Evolutionary conservation across 768 basidiomycete genomes (phyloP), one percentile per base, ranked within the genome.

Genomic region (Pholiota molesta): DNA sequence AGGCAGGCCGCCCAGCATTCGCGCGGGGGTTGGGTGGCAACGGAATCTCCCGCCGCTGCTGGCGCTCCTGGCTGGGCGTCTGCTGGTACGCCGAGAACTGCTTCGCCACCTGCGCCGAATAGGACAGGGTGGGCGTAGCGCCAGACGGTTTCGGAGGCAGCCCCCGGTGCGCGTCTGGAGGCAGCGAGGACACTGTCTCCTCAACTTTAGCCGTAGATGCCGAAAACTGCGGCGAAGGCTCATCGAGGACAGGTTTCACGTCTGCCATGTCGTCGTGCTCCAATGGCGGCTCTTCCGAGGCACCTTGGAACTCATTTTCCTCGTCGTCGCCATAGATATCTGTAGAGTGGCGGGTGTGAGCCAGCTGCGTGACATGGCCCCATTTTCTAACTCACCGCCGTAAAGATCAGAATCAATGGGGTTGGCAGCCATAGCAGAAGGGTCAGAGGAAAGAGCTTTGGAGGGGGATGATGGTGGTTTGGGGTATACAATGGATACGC

Each of bases 31-130:
- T 67, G 47, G 57, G 69, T 29, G 69, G 65, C 35, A 70, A 62
- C 17, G 72, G 70, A 7, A 73, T 66, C 31, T 70, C 65, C 19
- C 65, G 57, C 29, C 81, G 79, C 61, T 81, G 83, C 59, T 84
- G 83, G 21, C 85, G 83, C 65, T 86, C 86, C 66, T 88, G 86
- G 62, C 86, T 86, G 0, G 86, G 86, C 8, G 83, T 87, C 68
- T 88, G 87, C 57, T 85, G 85, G 68, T 85, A 88, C 11, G 77
- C 76, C 8, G 86, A 86, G 61, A 87, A 89, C 69, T 87, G 88
- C 65, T 84, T 85, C 16, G 85, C 87, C 53, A 86, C 83, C 73
- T 86, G 88, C 3, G 83, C 87, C 39, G 83, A 88, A 71, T 85
- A 88, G 8, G 82, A 88, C 62, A 86, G 44, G 45, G 74, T 11